Percentiles rank a stretch among this genome's conserved stretches.
These are phyloP conservation scores for Rutidosis leptorrhynchoides DNA, from an alignment of 129 eudicot species.

Conservation along the genomic window DNA sequence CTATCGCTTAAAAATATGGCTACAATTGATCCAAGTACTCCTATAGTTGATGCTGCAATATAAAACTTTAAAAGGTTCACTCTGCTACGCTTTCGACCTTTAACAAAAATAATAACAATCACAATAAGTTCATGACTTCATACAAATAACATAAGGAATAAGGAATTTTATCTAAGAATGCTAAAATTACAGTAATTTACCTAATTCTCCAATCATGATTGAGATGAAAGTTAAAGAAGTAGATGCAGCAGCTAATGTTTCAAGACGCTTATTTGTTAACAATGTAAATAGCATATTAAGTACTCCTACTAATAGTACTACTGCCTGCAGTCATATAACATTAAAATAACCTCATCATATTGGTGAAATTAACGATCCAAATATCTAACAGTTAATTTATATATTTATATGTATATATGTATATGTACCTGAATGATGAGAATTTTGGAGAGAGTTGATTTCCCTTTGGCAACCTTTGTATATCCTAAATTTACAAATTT, in stretches of 20 bases:
- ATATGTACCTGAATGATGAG: constrained; percentile 57
- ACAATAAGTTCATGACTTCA: background rate
- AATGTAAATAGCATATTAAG: constrained; percentile 29
- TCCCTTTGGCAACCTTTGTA: constrained; percentile 68
- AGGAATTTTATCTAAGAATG: background rate
- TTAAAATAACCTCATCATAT: background rate
- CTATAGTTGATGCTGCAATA: constrained; percentile 43
- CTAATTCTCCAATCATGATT: constrained; percentile 61
- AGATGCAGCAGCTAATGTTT: constrained; percentile 43
- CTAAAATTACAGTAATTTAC: constrained; percentile 20
- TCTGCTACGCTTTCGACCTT: constrained; percentile 76
- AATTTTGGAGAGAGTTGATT: constrained; percentile 58
- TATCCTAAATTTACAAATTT: constrained; percentile 49
- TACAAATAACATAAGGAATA: background rate
- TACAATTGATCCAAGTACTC: constrained; percentile 41
- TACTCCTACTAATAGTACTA: constrained; percentile 46
- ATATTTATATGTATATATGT: background rate
- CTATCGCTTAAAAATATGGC: constrained; percentile 31
- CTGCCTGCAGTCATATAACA: constrained; percentile 37
- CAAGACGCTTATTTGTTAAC: constrained; percentile 30
- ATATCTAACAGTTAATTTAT: too few relatives aligned
- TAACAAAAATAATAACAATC: constrained; percentile 15
- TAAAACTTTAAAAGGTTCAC: constrained; percentile 48
- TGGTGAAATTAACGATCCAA: background rate
- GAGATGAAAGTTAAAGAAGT: constrained; percentile 42